Conservation (phyloP, 441 rosid species). For the Viola pubescens region DNA sequence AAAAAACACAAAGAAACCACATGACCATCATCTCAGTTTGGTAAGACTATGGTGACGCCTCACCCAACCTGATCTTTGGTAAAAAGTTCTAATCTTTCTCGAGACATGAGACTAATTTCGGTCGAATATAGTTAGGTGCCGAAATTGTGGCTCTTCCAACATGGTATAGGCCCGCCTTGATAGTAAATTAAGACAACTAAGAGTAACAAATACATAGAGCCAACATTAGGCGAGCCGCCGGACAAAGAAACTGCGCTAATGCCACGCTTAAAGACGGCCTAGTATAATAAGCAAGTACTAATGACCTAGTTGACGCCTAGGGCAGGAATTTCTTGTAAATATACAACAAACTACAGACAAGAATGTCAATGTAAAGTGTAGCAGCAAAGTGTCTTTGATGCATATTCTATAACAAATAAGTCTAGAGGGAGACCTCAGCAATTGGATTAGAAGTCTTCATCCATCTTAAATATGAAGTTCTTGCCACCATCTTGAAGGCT, state of each 20-base stretch:
- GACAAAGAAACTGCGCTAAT: neutral
- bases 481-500: slow-evolving; percentile 52
- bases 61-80: too few species aligned
- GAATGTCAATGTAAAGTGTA: neutral
- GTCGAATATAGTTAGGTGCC: too few species aligned
- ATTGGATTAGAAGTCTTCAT: slow-evolving; percentile 60
- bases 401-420: neutral
- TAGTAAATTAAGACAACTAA: slow-evolving; percentile 3
- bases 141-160: too few species aligned
- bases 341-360: neutral
- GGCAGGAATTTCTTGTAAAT: slow-evolving; percentile 6
- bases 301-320: neutral
- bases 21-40: neutral
- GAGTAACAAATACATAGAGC: neutral
- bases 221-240: neutral
- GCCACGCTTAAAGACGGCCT: slow-evolving; percentile 1
- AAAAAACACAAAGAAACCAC: neutral
- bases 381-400: slow-evolving; percentile 1
- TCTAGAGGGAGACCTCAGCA: slow-evolving; percentile 7
- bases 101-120: too few species aligned
- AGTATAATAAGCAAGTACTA: slow-evolving; percentile 1
- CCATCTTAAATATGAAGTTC: slow-evolving; percentile 58
- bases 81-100: too few species aligned
- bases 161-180: too few species aligned
- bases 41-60: neutral